A percentile compares a stretch with the other conserved stretches of the same genome.
phyloP scores from a whole-genome alignment of 768 basidiomycete genomes.

The Tephrocybe sp. region DNA sequence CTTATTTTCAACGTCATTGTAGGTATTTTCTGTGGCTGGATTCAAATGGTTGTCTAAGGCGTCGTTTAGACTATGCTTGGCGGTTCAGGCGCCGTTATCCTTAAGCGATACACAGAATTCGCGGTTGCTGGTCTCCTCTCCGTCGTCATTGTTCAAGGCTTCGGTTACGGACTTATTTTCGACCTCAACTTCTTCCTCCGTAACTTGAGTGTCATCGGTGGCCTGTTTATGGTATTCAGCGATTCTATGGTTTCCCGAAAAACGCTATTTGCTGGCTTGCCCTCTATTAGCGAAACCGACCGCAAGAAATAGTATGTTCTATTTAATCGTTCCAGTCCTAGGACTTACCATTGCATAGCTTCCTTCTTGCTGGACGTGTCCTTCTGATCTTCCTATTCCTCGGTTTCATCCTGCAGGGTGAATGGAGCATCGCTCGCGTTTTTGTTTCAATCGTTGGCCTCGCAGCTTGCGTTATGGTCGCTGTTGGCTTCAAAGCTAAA shows the following conservation, averaged over 20 bases:
- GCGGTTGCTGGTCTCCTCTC: conserved; percentile 86
- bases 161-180: conserved; percentile 99
- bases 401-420: conserved; percentile 92
- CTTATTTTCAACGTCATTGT: conserved; percentile 89
- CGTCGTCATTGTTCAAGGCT: conserved; percentile 93
- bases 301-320: conserved; percentile 91
- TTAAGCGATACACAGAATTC: conserved; percentile 83
- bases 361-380: conserved; percentile 95
- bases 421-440: conserved; percentile 84
- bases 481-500: conserved; percentile 98
- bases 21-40: conserved; percentile 30
- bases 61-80: conserved; percentile 77
- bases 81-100: conserved; percentile 82
- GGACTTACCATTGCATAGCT: conserved; percentile 45
- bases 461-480: conserved; percentile 92
- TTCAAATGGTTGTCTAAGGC: not conserved
- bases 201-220: conserved; percentile 96
- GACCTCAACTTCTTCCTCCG: conserved; percentile 99
- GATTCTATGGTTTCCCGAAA: conserved; percentile 90
- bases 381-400: conserved; percentile 99
- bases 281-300: conserved; percentile 89
- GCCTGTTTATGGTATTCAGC: conserved; percentile 98
- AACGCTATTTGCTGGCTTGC: conserved; percentile 87
- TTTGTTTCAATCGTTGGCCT: conserved; percentile 89
- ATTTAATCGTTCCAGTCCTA: not conserved